Base-by-base conservation (phyloP, 345 rosid species). In the Melaleuca quinquenervia region DNA sequence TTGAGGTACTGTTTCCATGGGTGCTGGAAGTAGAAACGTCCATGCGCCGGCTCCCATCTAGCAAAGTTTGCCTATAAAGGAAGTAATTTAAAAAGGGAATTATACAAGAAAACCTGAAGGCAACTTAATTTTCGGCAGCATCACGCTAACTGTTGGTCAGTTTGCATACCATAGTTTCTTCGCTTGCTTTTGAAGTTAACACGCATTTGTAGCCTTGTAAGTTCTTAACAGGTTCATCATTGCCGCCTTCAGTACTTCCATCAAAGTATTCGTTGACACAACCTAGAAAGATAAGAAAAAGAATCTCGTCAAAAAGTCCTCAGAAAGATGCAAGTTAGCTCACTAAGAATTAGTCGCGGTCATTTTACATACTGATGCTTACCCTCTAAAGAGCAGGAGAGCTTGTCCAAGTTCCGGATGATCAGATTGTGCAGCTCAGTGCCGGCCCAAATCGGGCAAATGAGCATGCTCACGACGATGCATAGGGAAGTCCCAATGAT, bases 11-110 rank as follows among this genome's bases (percentile, higher is more conserved):
- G 91, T 86, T 92, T 90, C 98, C 98, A 96, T 76, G 98, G 98
- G 91, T 95, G 95, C 27, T 90, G 50, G 84, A 94, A 95, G 88
- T 51, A 89, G 90, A 96, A 94, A 58, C 88, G 89, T 52, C 97
- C 99, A 86, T 93, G 98, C 49, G 94, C 91, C 15, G 97, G 98
- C 86, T 96, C 99, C 98, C 99, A 96, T 88, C 94, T 91, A 0
- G 96, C 97, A 87, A 93, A 90, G 86, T 88, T 92, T 49, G 96
- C 94, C 98, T 93, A 70, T 70, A 36, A 70, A 70, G 5, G 80
- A 36, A 36, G 80, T 18, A 36, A 70, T 36, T 70, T 8, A 10
- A 36, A 70, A 36, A 1, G 26, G 24, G 78, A 36, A 36, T 9
- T 32, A 36, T 48, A 70, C 15, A 64, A 15, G 44, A 29, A 64